phyloP scores from a whole-genome alignment of 352 stramenopile genomes.

The Pythium sp. region DNA sequence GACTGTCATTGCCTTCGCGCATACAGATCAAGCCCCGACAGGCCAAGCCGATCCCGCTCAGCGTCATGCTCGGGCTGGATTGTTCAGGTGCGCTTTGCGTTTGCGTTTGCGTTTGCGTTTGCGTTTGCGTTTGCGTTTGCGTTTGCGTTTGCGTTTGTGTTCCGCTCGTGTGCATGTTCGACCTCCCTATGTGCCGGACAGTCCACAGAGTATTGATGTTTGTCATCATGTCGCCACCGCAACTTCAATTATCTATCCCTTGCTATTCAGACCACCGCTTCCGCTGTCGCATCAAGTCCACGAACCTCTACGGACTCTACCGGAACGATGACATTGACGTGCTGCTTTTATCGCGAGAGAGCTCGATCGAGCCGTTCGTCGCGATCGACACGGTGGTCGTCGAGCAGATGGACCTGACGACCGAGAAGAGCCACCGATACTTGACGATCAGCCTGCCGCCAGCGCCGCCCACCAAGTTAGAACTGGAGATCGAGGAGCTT shows the following conservation, averaged over 20 bases:
- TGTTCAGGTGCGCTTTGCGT: constrained; percentile 28
- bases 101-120: too few species aligned
- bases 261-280: constrained; percentile 41
- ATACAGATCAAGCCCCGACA: constrained; percentile 61
- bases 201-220: not conserved
- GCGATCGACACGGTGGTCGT: constrained; percentile 67
- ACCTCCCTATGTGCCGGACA: not conserved
- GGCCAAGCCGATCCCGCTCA: constrained; percentile 39
- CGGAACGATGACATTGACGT: constrained; percentile 56
- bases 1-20: not conserved
- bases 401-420: constrained; percentile 65
- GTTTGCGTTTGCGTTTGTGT: too few species aligned
- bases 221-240: not conserved
- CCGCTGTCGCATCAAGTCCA: constrained; percentile 71
- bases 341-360: constrained; percentile 29
- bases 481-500: constrained; percentile 63
- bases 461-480: constrained; percentile 33
- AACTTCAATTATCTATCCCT: not conserved
- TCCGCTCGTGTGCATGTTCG: too few species aligned
- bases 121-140: too few species aligned
- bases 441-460: constrained; percentile 49
- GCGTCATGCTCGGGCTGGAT: constrained; percentile 60
- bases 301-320: constrained; percentile 65
- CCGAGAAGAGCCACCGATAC: constrained; percentile 47
- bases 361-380: constrained; percentile 43